Base-by-base conservation (phyloP, 257 asterid species). In the Jaltomata sinuosa region DNA sequence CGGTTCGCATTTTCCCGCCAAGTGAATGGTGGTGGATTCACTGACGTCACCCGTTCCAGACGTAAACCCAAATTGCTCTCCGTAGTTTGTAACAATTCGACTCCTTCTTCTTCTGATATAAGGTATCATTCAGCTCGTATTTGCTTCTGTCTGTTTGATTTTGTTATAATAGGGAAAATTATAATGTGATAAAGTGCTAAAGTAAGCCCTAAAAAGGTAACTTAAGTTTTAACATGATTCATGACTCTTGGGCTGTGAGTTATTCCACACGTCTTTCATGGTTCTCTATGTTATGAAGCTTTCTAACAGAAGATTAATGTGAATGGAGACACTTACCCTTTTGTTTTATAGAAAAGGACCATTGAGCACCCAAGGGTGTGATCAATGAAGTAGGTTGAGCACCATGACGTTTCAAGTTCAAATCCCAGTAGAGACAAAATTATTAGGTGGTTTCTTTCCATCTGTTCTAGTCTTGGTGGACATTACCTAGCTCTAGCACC, bases 1-100 rank as follows among this genome's bases (percentile, higher is more conserved):
- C 76, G 22, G 62, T 83, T 76, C 64, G 62, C 74, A 62, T 72
- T 80, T 81, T 83, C 84, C 40, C 64, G 74, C 87, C 87, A 83
- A 25, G 27, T 88, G 54, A 79, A 42, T 9, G 42, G 55, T 77
- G 34, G 72, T 74, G 80, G 50, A 9, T 68, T 68, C 59, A 15
- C 83, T 59, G 32, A 29, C 31, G n/a, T 47, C 49, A 32, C 19
- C 61, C 50, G 8, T 53, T 81, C 77, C 53, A 78, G 83, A 36
- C 52, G 34, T 47, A 81, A 40, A 68, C 81, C 68, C n/a, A 59
- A 64, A 79, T 15, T 27, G 4, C 45, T 67, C 49, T 77, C 82
- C 8, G 10, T 77, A 77, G 62, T 27, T 49, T 77, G 82, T 49
- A 19, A 31, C 15, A 77, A 77, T 49, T 77, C 82, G 42, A 9